These are phyloP conservation scores for Durio zibethinus DNA, from an alignment of 345 rosid species.

Conservation along the genomic window DNA sequence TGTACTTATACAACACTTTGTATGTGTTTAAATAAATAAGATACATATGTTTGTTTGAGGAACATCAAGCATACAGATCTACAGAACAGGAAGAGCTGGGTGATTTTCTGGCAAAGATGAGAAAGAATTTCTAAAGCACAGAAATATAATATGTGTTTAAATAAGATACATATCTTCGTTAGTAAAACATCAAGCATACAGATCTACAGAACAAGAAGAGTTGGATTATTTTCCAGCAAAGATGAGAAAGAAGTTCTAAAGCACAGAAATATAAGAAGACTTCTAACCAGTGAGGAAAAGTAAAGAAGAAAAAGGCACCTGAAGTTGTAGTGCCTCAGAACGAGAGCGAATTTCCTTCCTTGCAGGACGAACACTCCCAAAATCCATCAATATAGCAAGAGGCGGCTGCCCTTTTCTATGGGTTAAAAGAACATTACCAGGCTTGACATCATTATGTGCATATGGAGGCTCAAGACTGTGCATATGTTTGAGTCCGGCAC, in stretches of 20 bases:
- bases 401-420: slow-evolving; percentile 80
- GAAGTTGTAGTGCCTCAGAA: slow-evolving; percentile 86
- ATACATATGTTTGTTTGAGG: too few relatives aligned
- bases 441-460: slow-evolving; percentile 99
- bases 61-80: too few relatives aligned
- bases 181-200: background rate
- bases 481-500: slow-evolving; percentile 98
- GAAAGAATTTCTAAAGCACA: too few relatives aligned
- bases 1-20: background rate
- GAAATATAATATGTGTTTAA: background rate
- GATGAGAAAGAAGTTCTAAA: background rate
- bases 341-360: slow-evolving; percentile 86
- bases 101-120: too few relatives aligned
- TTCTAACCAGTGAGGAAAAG: background rate
- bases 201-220: background rate
- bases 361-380: slow-evolving; percentile 90
- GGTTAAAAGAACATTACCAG: slow-evolving; percentile 83
- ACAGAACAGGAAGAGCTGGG: too few relatives aligned
- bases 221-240: background rate
- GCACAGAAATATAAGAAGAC: background rate
- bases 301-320: slow-evolving; percentile 44
- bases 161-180: background rate
- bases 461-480: slow-evolving; percentile 87
- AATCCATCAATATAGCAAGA: slow-evolving; percentile 93
- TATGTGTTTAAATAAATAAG: too few relatives aligned